phyloP scores from a whole-genome alignment of 352 stramenopile species.

The Halophytophthora polymorphica region DNA sequence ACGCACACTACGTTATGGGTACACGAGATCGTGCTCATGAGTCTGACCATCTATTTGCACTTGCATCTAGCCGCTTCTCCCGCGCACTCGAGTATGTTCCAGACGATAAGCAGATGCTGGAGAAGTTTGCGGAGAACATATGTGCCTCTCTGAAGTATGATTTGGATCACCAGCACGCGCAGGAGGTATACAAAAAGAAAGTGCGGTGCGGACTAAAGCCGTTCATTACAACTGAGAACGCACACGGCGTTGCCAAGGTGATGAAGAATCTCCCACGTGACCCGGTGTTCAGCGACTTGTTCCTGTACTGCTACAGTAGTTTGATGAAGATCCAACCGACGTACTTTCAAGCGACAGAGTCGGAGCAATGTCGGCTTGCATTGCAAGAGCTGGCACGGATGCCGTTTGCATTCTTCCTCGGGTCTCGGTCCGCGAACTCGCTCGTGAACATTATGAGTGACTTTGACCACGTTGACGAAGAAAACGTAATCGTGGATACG shows the following conservation, averaged over 20 bases:
- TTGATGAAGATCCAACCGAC: slow-evolving; percentile 43
- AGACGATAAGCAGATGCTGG: slow-evolving; percentile 60
- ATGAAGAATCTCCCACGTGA: slow-evolving; percentile 76
- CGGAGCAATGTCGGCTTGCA: slow-evolving; percentile 36
- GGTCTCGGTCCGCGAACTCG: slow-evolving; percentile 48
- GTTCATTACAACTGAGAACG: slow-evolving; percentile 61
- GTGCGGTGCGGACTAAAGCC: slow-evolving; percentile 57
- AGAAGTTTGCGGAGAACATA: slow-evolving; percentile 77
- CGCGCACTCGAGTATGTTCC: slow-evolving; percentile 53
- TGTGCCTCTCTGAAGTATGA: slow-evolving; percentile 82
- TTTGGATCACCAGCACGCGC: slow-evolving; percentile 61
- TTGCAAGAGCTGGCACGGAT: slow-evolving; percentile 51
- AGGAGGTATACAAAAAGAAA: slow-evolving; percentile 80
- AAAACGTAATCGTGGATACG: slow-evolving; percentile 33
- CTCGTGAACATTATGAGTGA: slow-evolving; percentile 48
- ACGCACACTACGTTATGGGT: slow-evolving; percentile 71
- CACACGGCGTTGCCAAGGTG: slow-evolving; percentile 74
- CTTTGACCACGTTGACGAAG: slow-evolving; percentile 37
- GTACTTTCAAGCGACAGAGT: slow-evolving; percentile 65
- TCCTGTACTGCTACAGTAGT: slow-evolving; percentile 61
- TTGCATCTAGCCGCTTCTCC: slow-evolving; percentile 71
- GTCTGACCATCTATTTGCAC: slow-evolving; percentile 73
- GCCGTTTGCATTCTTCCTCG: slow-evolving; percentile 75
- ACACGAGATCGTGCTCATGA: slow-evolving; percentile 53
- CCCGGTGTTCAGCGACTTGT: slow-evolving; percentile 74